Evolutionary conservation across 1,139 yeast genomes (phyloP).

Genomic region (Magnusiomyces paraingens): DNA sequence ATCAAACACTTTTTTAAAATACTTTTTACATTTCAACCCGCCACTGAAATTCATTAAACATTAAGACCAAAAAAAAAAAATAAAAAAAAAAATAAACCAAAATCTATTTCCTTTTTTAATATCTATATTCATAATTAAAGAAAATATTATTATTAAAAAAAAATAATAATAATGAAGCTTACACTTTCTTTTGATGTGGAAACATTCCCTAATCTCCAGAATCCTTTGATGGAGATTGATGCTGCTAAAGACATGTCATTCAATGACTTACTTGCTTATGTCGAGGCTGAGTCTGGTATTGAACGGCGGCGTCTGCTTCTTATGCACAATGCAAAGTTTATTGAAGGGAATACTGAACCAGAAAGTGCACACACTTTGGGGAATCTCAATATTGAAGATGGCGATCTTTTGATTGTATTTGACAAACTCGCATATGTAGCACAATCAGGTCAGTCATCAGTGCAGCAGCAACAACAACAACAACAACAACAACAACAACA

Average conservation of each 20-base stretch:
- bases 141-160: neutral
- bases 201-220: slow-evolving; percentile 14
- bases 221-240: slow-evolving; percentile 41
- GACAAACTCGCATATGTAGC: slow-evolving; percentile 2
- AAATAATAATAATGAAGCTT: slow-evolving; percentile 23
- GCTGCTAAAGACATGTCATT: slow-evolving; percentile 58
- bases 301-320: slow-evolving; percentile 44
- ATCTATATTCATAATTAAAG: no score
- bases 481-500: slow-evolving; percentile 8
- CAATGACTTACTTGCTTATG: slow-evolving; percentile 65
- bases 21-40: no score
- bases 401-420: slow-evolving; percentile 49
- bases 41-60: no score
- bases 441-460: no score
- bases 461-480: slow-evolving; percentile 6
- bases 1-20: no score
- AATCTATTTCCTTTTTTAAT: no score
- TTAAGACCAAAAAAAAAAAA: no score
- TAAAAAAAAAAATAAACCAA: no score
- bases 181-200: slow-evolving; percentile 19
- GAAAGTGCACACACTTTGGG: slow-evolving; percentile 37
- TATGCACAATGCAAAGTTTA: slow-evolving; percentile 40
- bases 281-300: slow-evolving; percentile 67
- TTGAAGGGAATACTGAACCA: slow-evolving; percentile 30
- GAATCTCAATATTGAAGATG: slow-evolving; percentile 45